These are phyloP conservation scores for Microcyclospora tardicrescens DNA, from an alignment of 2,329 filamentous ascomycete genomes.

Conservation along the genomic window DNA sequence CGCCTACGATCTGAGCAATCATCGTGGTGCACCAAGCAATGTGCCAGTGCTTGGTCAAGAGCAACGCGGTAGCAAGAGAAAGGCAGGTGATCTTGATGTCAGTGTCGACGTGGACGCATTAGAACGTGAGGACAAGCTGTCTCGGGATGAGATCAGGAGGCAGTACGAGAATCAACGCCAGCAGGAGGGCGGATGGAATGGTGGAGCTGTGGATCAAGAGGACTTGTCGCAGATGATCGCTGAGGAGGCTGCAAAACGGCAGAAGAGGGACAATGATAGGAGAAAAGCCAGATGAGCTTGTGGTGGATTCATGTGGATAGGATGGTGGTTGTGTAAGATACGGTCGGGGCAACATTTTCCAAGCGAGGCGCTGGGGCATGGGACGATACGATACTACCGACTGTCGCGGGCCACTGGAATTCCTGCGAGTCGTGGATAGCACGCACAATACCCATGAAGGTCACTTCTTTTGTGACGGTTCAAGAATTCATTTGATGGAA, in stretches of 20 bases:
- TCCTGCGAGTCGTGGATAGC: too few species aligned
- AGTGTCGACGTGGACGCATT: slow-evolving; percentile 78
- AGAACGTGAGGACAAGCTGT: slow-evolving; percentile 59
- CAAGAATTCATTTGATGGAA: too few species aligned
- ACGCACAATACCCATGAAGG: too few species aligned
- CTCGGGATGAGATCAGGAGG: slow-evolving; percentile 68
- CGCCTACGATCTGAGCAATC: slow-evolving; percentile 70
- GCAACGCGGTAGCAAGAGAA: slow-evolving; percentile 67
- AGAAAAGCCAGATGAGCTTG: slow-evolving; percentile 27
- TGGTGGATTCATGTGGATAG: too few species aligned
- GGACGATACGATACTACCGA: too few species aligned
- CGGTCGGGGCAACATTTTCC: too few species aligned
- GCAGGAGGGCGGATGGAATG: slow-evolving; percentile 53
- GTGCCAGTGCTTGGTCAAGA: slow-evolving; percentile 69
- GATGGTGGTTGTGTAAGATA: too few species aligned
- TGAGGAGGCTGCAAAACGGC: slow-evolving; percentile 76
- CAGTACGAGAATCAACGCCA: slow-evolving; percentile 63
- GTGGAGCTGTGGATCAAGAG: slow-evolving; percentile 56
- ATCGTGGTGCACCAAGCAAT: slow-evolving; percentile 31
- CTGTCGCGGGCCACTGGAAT: too few species aligned
- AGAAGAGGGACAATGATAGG: slow-evolving; percentile 70
- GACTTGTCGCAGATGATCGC: slow-evolving; percentile 94
- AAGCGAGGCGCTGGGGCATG: too few species aligned
- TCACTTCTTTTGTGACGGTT: too few species aligned
- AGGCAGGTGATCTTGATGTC: slow-evolving; percentile 89